Evolutionary conservation across 306 rosid species (phyloP), one percentile per base, ranked within the genome.

Genomic region (Quercus engelmannii): DNA sequence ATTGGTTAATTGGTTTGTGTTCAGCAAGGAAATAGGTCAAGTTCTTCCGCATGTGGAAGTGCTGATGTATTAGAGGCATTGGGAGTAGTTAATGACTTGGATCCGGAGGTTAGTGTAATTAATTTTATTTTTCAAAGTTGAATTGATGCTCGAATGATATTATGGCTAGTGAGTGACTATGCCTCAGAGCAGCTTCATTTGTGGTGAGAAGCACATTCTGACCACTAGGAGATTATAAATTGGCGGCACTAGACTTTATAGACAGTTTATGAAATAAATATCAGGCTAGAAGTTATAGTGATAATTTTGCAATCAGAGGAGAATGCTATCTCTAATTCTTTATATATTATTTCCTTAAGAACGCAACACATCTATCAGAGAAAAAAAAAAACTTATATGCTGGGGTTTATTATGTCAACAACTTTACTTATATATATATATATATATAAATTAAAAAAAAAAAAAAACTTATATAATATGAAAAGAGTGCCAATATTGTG

Each of bases 41-140:
- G 98, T 86, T 93, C 98, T 71, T 95, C 99, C 3, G 94, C 98
- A 0, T 93, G 99, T 83, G 99, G 99, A 82, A 95, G 99, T 86
- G 99, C 97, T 55, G 99, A 95, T 43, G 99, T 93, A 54, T 83
- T 95, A 54, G 98, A 95, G 84, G 93, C 83, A 18, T n/a, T 95
- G 80, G 98, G 92, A 74, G 84, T 95, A 69, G 82, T 77, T 56
- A 86, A 89, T 76, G 96, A 96, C 80, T 81, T 96, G 57, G 93
- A 88, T n/a, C 90, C 99, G 33, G 84, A 91, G 99, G 91, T 86
- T 78, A 56, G 91, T 73, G 79, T 64, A 57, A 19, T 10, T 25
- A 30, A 61, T 74, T 75, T 63, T 28, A 33, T 63, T 55, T 79
- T 18, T 3, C 18, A 14, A 54, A 21, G n/a, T 4, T 64, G 61